phyloP scores from a whole-genome alignment of 2,329 filamentous ascomycete species.

The Aspergillus awamori region DNA sequence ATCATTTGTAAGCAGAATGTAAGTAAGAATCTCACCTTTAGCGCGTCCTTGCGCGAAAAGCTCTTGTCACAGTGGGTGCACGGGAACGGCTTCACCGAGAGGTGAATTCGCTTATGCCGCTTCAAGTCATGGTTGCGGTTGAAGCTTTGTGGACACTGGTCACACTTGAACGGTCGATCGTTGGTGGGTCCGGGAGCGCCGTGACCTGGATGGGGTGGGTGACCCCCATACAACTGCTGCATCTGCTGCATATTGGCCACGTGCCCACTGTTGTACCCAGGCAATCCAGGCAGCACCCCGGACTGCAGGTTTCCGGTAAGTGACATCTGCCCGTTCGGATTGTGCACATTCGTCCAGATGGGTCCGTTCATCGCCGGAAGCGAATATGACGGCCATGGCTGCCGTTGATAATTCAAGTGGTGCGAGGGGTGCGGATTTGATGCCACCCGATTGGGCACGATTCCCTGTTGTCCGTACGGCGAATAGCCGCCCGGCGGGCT shows the following conservation, averaged over 20 bases:
- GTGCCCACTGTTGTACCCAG: conserved; percentile 61
- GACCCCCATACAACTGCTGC: conserved; percentile 63
- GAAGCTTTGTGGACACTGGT: conserved; percentile 89
- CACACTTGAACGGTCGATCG: conserved; percentile 92
- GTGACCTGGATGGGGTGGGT: conserved; percentile 57
- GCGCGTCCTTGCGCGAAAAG: conserved; percentile 92
- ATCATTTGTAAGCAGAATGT: too few species aligned
- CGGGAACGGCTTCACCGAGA: conserved; percentile 93
- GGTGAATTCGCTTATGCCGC: conserved; percentile 90
- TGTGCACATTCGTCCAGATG: conserved; percentile 77
- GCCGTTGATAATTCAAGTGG: conserved; percentile 44
- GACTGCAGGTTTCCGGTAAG: conserved; percentile 65
- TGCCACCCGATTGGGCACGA: conserved; percentile 52
- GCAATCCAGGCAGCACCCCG: conserved; percentile 54
- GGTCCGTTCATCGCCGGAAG: conserved; percentile 66
- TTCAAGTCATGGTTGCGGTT: conserved; percentile 97
- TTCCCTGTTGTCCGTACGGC: conserved; percentile 45
- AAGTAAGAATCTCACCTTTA: conserved; percentile 70
- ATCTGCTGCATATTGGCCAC: conserved; percentile 57
- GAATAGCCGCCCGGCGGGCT: conserved; percentile 51
- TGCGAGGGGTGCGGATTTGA: conserved; percentile 28
- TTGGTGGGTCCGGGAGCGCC: conserved; percentile 60
- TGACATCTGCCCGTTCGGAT: conserved; percentile 71
- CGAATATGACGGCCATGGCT: conserved; percentile 55
- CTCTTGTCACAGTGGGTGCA: conserved; percentile 92